These are phyloP conservation scores for Psilocybe tampanensis DNA, from an alignment of 768 basidiomycete genomes.

Conservation along the genomic window DNA sequence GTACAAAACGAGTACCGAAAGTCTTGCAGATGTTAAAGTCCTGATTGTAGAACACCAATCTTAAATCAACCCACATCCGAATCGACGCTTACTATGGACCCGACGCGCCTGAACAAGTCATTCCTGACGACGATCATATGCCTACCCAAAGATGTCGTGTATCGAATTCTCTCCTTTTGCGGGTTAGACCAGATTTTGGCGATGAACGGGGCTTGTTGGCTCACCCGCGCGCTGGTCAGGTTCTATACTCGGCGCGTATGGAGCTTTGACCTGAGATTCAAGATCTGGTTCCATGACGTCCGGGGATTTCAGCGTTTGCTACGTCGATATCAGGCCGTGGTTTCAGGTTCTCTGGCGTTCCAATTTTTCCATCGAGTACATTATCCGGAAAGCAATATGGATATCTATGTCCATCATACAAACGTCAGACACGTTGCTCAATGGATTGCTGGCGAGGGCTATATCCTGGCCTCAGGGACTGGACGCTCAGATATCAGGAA, in stretches of 20 bases:
- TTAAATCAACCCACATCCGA: too few relatives aligned
- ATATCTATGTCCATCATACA: background rate
- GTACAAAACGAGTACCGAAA: too few relatives aligned
- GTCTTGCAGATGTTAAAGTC: too few relatives aligned
- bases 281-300: background rate
- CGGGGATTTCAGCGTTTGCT: background rate
- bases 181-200: background rate
- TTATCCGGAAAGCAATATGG: constrained; percentile 6
- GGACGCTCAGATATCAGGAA: background rate
- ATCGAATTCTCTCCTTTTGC: background rate
- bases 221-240: background rate
- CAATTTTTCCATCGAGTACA: constrained; percentile 7
- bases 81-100: background rate
- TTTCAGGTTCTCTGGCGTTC: constrained; percentile 4
- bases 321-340: background rate
- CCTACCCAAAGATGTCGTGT: background rate
- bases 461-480: background rate
- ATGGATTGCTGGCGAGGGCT: too few relatives aligned
- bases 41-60: too few relatives aligned
- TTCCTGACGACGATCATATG: background rate
- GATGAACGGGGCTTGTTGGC: background rate
- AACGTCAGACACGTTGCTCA: too few relatives aligned
- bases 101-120: background rate
- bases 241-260: background rate
- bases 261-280: background rate